Evolutionary conservation across 2,329 filamentous ascomycete species (phyloP).

Genomic region (Coccinonectria pachysandricola): DNA sequence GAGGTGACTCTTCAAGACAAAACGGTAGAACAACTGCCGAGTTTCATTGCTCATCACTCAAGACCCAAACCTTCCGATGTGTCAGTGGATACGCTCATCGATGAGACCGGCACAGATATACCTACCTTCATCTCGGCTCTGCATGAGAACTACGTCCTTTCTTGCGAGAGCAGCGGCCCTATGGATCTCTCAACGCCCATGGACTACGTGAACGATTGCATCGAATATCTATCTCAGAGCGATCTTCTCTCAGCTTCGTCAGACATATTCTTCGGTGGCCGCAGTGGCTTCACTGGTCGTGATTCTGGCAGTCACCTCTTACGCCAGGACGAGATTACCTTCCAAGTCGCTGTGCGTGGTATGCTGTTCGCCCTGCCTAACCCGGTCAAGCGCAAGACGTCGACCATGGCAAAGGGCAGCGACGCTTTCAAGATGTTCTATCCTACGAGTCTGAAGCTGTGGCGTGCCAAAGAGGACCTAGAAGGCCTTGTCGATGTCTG

Average conservation of each 20-base stretch:
- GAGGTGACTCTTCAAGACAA: conserved; percentile 35
- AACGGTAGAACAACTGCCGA: conserved; percentile 44
- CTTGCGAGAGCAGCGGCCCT: conserved; percentile 53
- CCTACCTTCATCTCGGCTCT: conserved; percentile 82
- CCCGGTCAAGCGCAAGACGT: conserved; percentile 65
- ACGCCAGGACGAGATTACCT: conserved; percentile 88
- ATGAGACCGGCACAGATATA: conserved; percentile 87
- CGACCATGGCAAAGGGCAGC: conserved; percentile 31
- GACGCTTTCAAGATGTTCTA: conserved; percentile 89
- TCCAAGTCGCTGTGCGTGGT: conserved; percentile 81
- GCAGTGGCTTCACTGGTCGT: conserved; percentile 41
- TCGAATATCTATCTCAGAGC: conserved; percentile 76
- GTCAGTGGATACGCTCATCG: conserved; percentile 65
- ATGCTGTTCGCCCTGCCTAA: conserved; percentile 75
- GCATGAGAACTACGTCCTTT: conserved; percentile 87
- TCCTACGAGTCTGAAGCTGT: conserved; percentile 72
- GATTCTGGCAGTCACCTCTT: conserved; percentile 61
- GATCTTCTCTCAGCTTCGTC: conserved; percentile 73
- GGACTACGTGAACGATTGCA: conserved; percentile 74
- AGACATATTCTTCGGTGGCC: conserved; percentile 55
- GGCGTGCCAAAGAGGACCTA: conserved; percentile 74
- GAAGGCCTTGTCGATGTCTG: conserved; percentile 63
- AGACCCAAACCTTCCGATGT: conserved; percentile 56
- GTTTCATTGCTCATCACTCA: conserved; percentile 45
- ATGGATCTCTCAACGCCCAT: conserved; percentile 50